Base-by-base conservation (phyloP, 192 early-diverging fungal genomes). In the Umbelopsis vinacea region DNA sequence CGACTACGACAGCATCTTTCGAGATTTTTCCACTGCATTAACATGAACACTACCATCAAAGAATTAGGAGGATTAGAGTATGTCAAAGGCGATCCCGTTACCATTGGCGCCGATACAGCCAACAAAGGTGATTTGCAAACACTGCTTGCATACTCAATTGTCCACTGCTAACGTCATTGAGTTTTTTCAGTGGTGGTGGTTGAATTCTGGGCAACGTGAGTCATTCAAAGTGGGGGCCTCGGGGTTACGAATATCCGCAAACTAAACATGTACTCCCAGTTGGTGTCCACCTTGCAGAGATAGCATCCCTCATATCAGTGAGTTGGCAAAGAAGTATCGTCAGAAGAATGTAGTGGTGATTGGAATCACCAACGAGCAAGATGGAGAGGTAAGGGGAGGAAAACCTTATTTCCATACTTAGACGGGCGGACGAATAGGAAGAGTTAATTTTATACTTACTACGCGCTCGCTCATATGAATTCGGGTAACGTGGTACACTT, bases 291-390 rank as follows among this genome's bases (percentile, higher is more conserved):
- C 60, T 19, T 71, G 71, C 38, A 50, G 53, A 54, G 38, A 69
- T 68, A 80, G 81, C 35, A 86, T 86, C 53, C 85, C 85, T 35
- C 79, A 78, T 60, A 55, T 87, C 1, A 78, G 84, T 6, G 78
- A 85, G 26, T 67, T 88, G 17, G 80, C 80, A 40, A 73, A 79
- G 37, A 84, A 85, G 70, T 88, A 82, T 78, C 26, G 33, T 7
- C 29, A 63, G 11, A 29, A 63, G 57, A 78, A 82, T 50, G 81
- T 88, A 1, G 77, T 69, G 24, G 80, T 88, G 53, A 57, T 87
- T 9, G 87, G 85, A 26, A 71, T 86, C 0, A 86, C 87, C 23
- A 82, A 84, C 24, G 87, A 88, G 43, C 52, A 75, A 54, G 85
- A 88, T 68, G 80, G 82, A 60, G 73, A 74, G 47, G 77, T 74